Evolutionary conservation across 2,329 filamentous ascomycete genomes (phyloP).

Genomic region (Colletotrichum aenigma): DNA sequence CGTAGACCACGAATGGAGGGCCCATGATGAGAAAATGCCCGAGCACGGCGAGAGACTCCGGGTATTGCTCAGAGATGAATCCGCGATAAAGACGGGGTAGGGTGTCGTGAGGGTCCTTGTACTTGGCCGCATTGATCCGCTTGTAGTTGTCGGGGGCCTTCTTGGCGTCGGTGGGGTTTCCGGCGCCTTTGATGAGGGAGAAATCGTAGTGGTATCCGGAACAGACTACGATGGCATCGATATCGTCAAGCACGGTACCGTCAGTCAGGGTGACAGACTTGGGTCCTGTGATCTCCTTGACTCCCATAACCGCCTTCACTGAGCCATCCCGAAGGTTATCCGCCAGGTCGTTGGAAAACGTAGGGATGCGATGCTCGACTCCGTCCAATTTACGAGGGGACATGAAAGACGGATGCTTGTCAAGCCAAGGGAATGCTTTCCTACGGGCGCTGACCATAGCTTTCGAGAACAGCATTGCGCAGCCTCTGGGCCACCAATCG

Average conservation of each 20-base stretch:
- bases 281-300: conserved; percentile 32
- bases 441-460: neutral
- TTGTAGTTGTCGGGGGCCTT: conserved; percentile 29
- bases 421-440: conserved; percentile 12
- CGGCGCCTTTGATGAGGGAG: conserved; percentile 29
- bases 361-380: conserved; percentile 27
- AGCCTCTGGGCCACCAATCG: neutral
- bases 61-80: conserved; percentile 34
- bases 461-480: neutral
- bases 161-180: conserved; percentile 28
- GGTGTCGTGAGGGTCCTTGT: conserved; percentile 23
- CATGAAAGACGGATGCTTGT: conserved; percentile 2
- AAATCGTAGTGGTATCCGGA: conserved; percentile 35
- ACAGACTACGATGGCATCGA: conserved; percentile 37
- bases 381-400: neutral
- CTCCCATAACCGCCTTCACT: conserved; percentile 28
- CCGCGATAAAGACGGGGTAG: conserved; percentile 33
- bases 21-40: conserved; percentile 28
- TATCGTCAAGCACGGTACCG: conserved; percentile 31
- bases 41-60: conserved; percentile 33
- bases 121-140: conserved; percentile 24
- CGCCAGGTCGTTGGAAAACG: conserved; percentile 32
- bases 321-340: conserved; percentile 28
- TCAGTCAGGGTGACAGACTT: conserved; percentile 31
- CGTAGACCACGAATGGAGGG: conserved; percentile 30